Conservation (phyloP, 768 basidiomycete species). For the Trichaptum fuscoviolaceum region DNA sequence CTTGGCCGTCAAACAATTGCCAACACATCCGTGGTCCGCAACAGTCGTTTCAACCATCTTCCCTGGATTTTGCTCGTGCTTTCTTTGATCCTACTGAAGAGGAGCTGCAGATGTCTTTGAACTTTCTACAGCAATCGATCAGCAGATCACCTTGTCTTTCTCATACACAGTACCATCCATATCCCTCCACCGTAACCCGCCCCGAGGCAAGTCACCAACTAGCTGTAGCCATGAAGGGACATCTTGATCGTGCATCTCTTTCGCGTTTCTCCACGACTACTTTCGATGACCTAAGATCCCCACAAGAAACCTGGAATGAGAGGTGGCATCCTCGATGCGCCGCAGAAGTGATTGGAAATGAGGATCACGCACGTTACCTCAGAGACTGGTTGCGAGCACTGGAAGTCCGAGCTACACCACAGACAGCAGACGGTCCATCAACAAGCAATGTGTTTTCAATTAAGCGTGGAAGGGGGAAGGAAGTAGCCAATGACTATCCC, state of each 20-base stretch:
- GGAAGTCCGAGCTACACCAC: constrained; percentile 42
- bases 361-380: constrained; percentile 60
- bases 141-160: background rate
- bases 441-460: constrained; percentile 5
- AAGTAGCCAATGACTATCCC: constrained; percentile 18
- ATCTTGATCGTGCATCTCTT: background rate
- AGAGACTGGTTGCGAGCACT: constrained; percentile 77
- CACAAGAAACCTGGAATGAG: constrained; percentile 59
- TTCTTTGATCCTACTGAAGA: background rate
- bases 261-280: background rate
- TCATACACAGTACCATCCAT: background rate
- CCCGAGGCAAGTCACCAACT: background rate
- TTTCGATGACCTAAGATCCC: constrained; percentile 8
- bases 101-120: constrained; percentile 1
- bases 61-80: background rate
- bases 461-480: constrained; percentile 5
- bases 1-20: constrained; percentile 43
- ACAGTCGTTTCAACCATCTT: constrained; percentile 25
- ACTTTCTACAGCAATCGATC: background rate
- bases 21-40: constrained; percentile 65
- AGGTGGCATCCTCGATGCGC: constrained; percentile 74
- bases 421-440: constrained; percentile 9
- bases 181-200: background rate
- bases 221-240: background rate
- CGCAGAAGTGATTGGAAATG: constrained; percentile 75